Base-by-base conservation (phyloP, 2,329 filamentous ascomycete species). In the Aureobasidium leucospermi region DNA sequence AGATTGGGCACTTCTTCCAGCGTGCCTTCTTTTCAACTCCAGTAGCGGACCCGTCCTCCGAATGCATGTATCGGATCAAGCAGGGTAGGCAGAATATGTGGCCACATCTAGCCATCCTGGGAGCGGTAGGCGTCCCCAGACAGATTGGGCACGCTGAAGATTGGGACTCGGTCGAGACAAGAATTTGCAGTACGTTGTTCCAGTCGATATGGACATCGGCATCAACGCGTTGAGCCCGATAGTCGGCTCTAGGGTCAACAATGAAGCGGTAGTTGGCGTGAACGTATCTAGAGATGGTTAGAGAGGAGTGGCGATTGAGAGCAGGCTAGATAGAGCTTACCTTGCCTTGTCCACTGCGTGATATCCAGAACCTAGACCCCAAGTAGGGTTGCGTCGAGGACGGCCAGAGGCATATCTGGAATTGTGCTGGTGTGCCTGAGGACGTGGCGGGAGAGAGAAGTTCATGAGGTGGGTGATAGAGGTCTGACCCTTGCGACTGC, bases 231-330 rank as follows among this genome's bases (percentile, higher is more conserved):
- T 97, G 91, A 6, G 84, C 82, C 61, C 84, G 81, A 71, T 97
- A 99, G 68, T 87, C 84, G 60, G 85, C 87, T 59, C 84, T 81
- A 3, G 94, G 93, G 62, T 90, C 86, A 55, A 99, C 92, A 61
- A 99, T 88, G 72, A 99, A 99, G 59, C 94, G 88, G 71, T 99
- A 99, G 73, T 99, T 99, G 64, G 94, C 91, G 73, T 99, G 92
- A 15, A 99, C 86, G 66, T 90, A 91, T 78, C 87, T 88, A 61
- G 11, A 49, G 19, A 23, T 23, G 46, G 64, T 69, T 53, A 67
- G 61, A 41, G 39, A 16, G 28, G 6, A 36, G 6, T 52, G 4
- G 15, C n/a, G 11, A 13, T n/a, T 6, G 28, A 11, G 23, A 51
- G 29, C 34, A 43, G 6, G 29, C 36, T 36, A 5, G n/a, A 56